Conservation (phyloP, 1,284 basidiomycete species). For the Marasmius tenuissimus region DNA sequence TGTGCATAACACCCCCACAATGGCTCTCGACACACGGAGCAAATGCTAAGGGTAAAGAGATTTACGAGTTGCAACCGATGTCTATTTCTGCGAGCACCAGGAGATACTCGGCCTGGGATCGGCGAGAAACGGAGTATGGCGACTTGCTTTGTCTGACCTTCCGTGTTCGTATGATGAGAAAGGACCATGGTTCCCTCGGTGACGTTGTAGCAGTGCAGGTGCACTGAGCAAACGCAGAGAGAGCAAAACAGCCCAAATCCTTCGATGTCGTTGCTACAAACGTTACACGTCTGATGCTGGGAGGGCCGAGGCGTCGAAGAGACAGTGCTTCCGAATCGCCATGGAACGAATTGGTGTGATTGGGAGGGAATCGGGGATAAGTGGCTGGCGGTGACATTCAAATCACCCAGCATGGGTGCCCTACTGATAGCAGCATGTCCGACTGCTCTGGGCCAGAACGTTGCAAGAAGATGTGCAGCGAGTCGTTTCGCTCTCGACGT, state of each 20-base stretch:
- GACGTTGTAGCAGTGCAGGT: conserved; percentile 74
- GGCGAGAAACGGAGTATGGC: conserved; percentile 63
- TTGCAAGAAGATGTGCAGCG: conserved; percentile 56
- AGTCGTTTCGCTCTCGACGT: conserved; percentile 50
- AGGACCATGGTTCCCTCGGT: conserved; percentile 58
- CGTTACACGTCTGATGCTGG: conserved; percentile 46
- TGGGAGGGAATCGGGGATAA: conserved; percentile 36
- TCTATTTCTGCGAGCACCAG: conserved; percentile 26
- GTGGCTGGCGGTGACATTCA: conserved; percentile 6
- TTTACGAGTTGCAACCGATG: conserved; percentile 62
- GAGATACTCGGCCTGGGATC: conserved; percentile 31
- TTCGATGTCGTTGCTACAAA: conserved; percentile 48
- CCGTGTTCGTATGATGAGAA: conserved; percentile 48
- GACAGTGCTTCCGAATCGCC: conserved; percentile 50
- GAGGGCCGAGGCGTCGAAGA: conserved; percentile 34
- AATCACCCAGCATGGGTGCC: conserved; percentile 38
- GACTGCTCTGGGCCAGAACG: conserved; percentile 64
- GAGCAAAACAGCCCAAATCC: conserved; percentile 69
- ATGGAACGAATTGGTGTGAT: conserved; percentile 66
- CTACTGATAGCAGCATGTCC: conserved; percentile 65
- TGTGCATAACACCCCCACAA: conserved; percentile 72
- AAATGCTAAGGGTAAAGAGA: conserved; percentile 71
- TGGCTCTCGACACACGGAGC: conserved; percentile 63
- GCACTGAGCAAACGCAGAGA: conserved; percentile 62
- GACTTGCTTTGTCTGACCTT: conserved; percentile 49